phyloP scores from a whole-genome alignment of 1,139 yeast species.

The Hansenula lynferdii region DNA sequence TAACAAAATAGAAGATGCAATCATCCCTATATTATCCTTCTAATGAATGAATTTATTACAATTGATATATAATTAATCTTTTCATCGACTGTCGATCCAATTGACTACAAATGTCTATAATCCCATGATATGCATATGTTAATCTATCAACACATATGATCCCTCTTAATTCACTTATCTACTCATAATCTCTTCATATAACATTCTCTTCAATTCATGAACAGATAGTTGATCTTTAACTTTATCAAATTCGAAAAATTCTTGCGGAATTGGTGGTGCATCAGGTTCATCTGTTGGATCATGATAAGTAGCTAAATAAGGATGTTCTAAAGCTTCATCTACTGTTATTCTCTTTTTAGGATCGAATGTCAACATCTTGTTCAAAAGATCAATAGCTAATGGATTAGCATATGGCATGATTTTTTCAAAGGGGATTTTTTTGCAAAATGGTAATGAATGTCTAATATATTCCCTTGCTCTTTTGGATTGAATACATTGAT shows the following conservation, averaged over 20 bases:
- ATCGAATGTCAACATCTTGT: slow-evolving; percentile 55
- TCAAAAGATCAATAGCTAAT: slow-evolving; percentile 56
- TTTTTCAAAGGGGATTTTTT: slow-evolving; percentile 38
- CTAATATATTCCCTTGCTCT: slow-evolving; percentile 60
- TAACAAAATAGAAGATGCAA: too few relatives aligned
- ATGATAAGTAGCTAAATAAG: slow-evolving; percentile 60
- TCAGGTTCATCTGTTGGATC: slow-evolving; percentile 72
- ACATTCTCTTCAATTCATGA: slow-evolving; percentile 43
- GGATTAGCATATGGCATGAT: slow-evolving; percentile 48
- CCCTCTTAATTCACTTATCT: too few relatives aligned
- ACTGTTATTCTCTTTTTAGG: slow-evolving; percentile 64
- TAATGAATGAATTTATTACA: too few relatives aligned
- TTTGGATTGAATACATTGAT: slow-evolving; percentile 49
- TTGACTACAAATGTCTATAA: too few relatives aligned
- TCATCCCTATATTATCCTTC: too few relatives aligned
- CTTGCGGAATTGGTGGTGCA: slow-evolving; percentile 44
- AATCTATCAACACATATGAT: too few relatives aligned
- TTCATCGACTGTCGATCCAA: too few relatives aligned
- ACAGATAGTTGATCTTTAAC: slow-evolving; percentile 45
- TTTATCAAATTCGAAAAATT: slow-evolving; percentile 60
- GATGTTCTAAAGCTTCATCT: slow-evolving; percentile 60
- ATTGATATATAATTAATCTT: too few relatives aligned
- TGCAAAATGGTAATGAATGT: slow-evolving; percentile 52
- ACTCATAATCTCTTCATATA: slow-evolving; percentile 52
- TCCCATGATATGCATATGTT: too few relatives aligned